Evolutionary conservation across 805 yeast species (phyloP), one percentile per base, ranked within the genome.

Genomic region (Ogataea salicorniae): DNA sequence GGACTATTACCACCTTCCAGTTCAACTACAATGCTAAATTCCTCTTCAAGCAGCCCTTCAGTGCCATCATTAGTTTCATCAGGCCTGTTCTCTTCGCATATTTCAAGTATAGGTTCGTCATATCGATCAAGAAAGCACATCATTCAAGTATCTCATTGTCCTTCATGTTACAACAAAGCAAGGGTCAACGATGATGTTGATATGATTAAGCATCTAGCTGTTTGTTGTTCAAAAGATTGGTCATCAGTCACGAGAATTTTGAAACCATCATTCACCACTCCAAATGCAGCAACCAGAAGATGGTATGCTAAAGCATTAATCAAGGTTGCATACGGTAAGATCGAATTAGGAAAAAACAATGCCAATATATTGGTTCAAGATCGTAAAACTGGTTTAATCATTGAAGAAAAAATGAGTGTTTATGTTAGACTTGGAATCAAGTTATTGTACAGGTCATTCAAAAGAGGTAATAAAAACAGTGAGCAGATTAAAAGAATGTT

Each of bases 301-400:
- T 91, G 98, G 98, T 88, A 86, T 59, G 76, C 91, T 4, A 89
- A 86, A 58, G 77, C 87, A 3, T 70, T 91, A 47, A 84, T 90
- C 43, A 91, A 89, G 60, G 69, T 94, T 41, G 87, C 94, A 0
- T 90, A 88, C 61, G 99, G 99, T 0, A 85, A 85, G 57, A 85
- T 90, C 62, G 81, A 82, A 42, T 67, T 92, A 35, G 97, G 97
- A 2, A 82, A 84, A 22, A 88, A 92, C 61, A 89, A 95, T 42
- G 99, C 97, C 9, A 92, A 92, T 60, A 92, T 94, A 31, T 71
- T 94, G 43, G 97, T 92, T 2, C 98, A 94, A 64, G 97, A 94
- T 63, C 74, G 99, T 51, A 72, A 77, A 16, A 84, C 97, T 0
- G 99, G 99, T 0, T 76, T 87, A 41, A 80, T 92, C n/a, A 66